A percentile compares a stretch with the other conserved stretches of the same genome.
phyloP scores from a whole-genome alignment of 441 rosid species.

The Erodium moschatum region DNA sequence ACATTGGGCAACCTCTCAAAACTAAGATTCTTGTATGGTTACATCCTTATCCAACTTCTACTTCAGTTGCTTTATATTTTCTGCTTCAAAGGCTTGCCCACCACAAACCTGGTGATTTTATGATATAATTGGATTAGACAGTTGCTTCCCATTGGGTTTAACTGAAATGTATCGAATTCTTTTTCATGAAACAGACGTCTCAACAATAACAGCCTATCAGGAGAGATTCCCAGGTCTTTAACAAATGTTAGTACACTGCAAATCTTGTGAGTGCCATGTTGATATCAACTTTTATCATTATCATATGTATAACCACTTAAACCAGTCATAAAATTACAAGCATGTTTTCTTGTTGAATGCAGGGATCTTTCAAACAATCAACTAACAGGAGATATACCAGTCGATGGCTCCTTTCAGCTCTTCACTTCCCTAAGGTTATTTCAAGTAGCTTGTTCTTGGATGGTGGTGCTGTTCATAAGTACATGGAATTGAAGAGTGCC shows the following conservation, averaged over 20 bases:
- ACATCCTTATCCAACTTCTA: background rate
- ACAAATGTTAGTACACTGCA: slow-evolving; percentile 49
- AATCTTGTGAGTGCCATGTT: slow-evolving; percentile 66
- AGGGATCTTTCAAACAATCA: slow-evolving; percentile 75
- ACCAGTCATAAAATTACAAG: background rate
- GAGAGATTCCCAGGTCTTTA: slow-evolving; percentile 52
- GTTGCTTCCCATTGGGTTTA: slow-evolving; percentile 1
- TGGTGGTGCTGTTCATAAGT: background rate
- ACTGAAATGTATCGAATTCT: slow-evolving; percentile 19
- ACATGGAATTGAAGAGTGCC: background rate
- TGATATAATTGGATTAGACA: background rate
- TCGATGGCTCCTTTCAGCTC: slow-evolving; percentile 71
- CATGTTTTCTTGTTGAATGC: slow-evolving; percentile 29
- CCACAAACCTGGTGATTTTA: background rate
- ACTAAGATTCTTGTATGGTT: slow-evolving; percentile 64
- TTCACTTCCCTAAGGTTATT: slow-evolving; percentile 69
- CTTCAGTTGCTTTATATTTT: background rate
- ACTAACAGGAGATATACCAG: slow-evolving; percentile 53
- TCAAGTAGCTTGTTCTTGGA: slow-evolving; percentile 13
- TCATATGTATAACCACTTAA: background rate
- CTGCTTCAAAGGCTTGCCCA: background rate
- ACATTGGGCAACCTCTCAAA: slow-evolving; percentile 68
- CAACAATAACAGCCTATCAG: slow-evolving; percentile 64
- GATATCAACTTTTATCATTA: slow-evolving; percentile 8
- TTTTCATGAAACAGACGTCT: slow-evolving; percentile 56